Evolutionary conservation across 805 yeast genomes (phyloP).

Genomic region (Grigorovia transvaalensis): DNA sequence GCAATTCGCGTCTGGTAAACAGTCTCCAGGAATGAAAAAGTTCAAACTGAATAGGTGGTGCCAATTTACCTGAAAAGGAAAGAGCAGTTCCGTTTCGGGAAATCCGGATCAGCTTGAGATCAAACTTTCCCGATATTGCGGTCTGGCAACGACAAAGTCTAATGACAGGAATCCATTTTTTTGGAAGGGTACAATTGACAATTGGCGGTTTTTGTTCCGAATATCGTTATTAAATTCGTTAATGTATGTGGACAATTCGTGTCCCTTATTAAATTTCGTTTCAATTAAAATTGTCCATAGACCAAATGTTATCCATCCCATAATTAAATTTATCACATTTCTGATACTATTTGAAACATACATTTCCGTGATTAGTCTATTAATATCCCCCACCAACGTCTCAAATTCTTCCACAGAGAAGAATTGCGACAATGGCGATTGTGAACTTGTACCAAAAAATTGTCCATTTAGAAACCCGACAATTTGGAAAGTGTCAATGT

Average conservation of each 20-base stretch:
- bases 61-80: neutral
- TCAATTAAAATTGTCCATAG: constrained; percentile 21
- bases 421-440: constrained; percentile 38
- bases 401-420: constrained; percentile 32
- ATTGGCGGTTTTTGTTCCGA: constrained; percentile 14
- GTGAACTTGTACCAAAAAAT: constrained; percentile 43
- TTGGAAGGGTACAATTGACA: constrained; percentile 41
- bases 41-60: neutral
- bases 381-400: constrained; percentile 36
- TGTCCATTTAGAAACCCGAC: constrained; percentile 34
- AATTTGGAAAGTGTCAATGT: constrained; percentile 25
- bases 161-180: constrained; percentile 43
- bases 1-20: neutral
- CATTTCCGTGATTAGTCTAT: constrained; percentile 32
- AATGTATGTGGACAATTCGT: constrained; percentile 36
- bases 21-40: too few species aligned
- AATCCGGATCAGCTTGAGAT: neutral
- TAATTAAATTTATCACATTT: constrained; percentile 30
- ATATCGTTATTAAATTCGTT: constrained; percentile 22
- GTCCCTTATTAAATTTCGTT: neutral
- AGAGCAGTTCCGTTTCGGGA: neutral
- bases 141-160: constrained; percentile 9
- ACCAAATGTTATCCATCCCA: constrained; percentile 34
- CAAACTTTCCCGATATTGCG: neutral
- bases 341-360: constrained; percentile 32